Percentiles rank a stretch among this genome's conserved stretches.
Conservation (phyloP, 1,139 yeast genomes). For the Suhomyces kunorum region DNA sequence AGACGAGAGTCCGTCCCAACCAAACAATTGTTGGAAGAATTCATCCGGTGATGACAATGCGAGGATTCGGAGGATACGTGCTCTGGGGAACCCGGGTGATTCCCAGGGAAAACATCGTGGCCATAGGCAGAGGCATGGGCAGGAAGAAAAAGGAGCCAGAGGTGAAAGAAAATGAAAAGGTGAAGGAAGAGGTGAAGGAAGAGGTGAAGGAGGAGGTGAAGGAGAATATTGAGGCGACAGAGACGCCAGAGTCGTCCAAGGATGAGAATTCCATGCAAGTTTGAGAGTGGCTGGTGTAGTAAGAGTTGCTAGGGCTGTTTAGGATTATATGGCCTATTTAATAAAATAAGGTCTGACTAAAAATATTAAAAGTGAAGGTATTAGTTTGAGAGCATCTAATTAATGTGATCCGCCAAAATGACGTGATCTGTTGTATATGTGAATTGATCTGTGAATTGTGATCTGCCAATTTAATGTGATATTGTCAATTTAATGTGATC, state of each 20-base stretch:
- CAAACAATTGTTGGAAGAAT: conserved; percentile 93
- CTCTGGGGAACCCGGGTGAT: conserved; percentile 78
- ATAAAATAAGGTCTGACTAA: too few relatives aligned
- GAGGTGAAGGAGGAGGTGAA: background rate
- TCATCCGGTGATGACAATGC: conserved; percentile 93
- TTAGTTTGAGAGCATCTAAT: too few relatives aligned
- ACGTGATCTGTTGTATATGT: too few relatives aligned
- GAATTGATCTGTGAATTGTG: too few relatives aligned
- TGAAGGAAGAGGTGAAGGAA: conserved; percentile 4
- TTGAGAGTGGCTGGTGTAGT: background rate
- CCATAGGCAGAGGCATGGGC: conserved; percentile 54
- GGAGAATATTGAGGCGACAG: background rate
- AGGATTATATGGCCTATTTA: too few relatives aligned
- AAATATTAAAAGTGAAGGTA: too few relatives aligned
- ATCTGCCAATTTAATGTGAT: too few relatives aligned
- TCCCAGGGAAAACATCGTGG: conserved; percentile 61
- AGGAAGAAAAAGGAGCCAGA: conserved; percentile 28
- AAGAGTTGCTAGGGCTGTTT: too few relatives aligned
- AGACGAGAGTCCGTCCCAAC: conserved; percentile 79
- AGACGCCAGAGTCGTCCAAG: background rate
- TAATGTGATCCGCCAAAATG: too few relatives aligned
- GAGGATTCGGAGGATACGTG: conserved; percentile 90
- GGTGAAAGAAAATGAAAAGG: conserved; percentile 8
- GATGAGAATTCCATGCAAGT: background rate
- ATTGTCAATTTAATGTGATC: too few relatives aligned